Base-by-base conservation (phyloP, 495 filamentous ascomycete genomes). In the Filosporella fistucella region DNA sequence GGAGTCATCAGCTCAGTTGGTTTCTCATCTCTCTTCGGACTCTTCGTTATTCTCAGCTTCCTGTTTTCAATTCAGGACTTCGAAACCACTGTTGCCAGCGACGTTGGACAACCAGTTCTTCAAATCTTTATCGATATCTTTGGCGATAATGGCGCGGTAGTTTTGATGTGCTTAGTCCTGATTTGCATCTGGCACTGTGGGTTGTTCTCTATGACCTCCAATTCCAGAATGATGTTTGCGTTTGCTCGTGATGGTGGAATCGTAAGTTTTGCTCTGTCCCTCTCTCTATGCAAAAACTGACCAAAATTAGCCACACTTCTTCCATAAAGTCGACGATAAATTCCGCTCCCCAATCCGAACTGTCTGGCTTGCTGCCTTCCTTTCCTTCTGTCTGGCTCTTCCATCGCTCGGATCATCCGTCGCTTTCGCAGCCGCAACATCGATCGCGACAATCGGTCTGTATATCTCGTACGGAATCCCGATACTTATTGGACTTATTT, bases 391-490 rank as follows among this genome's bases (percentile, higher is more conserved):
- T 44, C 68, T 85, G 0, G 72, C 76, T 0, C 66, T 84, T 16
- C 80, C 81, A 14, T 79, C 73, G 8, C 71, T 85, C 0, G 81
- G 81, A 11, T 76, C 70, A 6, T 61, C 63, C 0, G 81, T 83
- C 12, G 82, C 77, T 20, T 87, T 78, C 60, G 63, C 69, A 24
- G 81, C 76, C 11, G 81, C 75, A 33, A 84, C 78, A 8, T 76
- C 67, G 10, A 77, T 84, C 39, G 78, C 75, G 9, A 84, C 82
- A 12, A 85, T 86, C 38, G 75, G 80, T 3, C 65, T 86, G 6
- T 82, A 82, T 18, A 69, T 84, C 16, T 78, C 74, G 43, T 88
- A 86, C 59, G 81, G 79, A 1, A 61, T 81, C 12, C 82, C 78
- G 0, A 82, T 85, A 52, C 62, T 85, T 32, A 78, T 78, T 48